A percentile compares a stretch with the other conserved stretches of the same genome.
Evolutionary conservation across 768 basidiomycete genomes (phyloP).

Genomic region (Mycena latifolia): DNA sequence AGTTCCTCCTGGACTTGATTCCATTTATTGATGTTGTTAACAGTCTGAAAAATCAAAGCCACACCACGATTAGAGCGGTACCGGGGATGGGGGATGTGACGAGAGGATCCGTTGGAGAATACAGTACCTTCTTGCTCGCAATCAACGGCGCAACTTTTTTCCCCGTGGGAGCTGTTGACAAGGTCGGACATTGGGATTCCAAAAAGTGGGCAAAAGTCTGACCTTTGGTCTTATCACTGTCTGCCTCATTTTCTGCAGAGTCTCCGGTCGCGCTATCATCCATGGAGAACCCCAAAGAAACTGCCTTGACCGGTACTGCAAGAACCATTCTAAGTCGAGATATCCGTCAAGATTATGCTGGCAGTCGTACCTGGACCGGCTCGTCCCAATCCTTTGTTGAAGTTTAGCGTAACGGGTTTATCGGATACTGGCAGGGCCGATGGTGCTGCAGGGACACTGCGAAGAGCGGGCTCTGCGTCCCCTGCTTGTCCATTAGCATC

Average conservation of each 20-base stretch:
- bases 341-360: background rate
- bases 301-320: conserved; percentile 48
- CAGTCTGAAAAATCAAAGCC: conserved; percentile 64
- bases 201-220: background rate
- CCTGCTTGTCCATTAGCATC: conserved; percentile 20
- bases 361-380: conserved; percentile 27
- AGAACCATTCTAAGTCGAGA: conserved; percentile 22
- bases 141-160: conserved; percentile 83
- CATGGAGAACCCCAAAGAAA: conserved; percentile 74
- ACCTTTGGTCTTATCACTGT: conserved; percentile 54
- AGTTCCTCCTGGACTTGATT: conserved; percentile 95
- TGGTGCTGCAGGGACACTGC: conserved; percentile 59
- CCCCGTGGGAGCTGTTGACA: conserved; percentile 15
- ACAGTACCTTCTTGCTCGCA: conserved; percentile 83
- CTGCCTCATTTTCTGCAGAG: conserved; percentile 49
- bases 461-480: conserved; percentile 50
- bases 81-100: background rate
- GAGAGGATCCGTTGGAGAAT: background rate
- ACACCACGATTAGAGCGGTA: conserved; percentile 6
- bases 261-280: conserved; percentile 66
- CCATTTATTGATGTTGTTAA: conserved; percentile 96
- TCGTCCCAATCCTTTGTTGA: conserved; percentile 62
- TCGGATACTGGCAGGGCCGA: conserved; percentile 80
- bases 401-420: conserved; percentile 85
- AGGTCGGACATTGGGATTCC: background rate